These are phyloP conservation scores for Microbotryomycetes sp. DNA, from an alignment of 1,284 basidiomycete genomes.

Conservation along the genomic window DNA sequence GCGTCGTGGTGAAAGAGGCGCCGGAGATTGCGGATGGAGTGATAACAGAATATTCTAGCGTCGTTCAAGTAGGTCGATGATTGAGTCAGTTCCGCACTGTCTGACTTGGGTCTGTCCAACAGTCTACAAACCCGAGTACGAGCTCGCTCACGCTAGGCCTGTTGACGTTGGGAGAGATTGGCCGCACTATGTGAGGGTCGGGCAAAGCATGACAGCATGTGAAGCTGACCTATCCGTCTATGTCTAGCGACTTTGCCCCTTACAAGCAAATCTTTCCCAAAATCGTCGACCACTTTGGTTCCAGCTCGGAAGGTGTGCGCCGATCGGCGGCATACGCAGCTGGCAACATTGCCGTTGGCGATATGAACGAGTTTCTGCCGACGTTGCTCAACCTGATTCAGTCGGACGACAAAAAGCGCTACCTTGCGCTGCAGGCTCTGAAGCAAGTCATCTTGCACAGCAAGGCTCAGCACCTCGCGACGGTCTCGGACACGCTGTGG, in stretches of 20 bases:
- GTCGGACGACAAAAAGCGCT: constrained; percentile 59
- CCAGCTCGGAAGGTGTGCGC: constrained; percentile 72
- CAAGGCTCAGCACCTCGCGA: constrained; percentile 69
- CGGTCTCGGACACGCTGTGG: constrained; percentile 83
- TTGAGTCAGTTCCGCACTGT: constrained; percentile 6
- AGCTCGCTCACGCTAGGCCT: constrained; percentile 69
- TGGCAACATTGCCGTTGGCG: constrained; percentile 91
- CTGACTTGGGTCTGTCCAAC: constrained; percentile 39
- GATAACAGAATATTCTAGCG: constrained; percentile 58
- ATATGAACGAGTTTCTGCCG: constrained; percentile 75
- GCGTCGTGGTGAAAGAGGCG: constrained; percentile 63
- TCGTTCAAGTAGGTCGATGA: constrained; percentile 54
- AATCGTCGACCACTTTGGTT: constrained; percentile 63
- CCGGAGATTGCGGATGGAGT: constrained; percentile 65
- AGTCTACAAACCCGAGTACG: constrained; percentile 58
- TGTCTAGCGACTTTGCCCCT: constrained; percentile 65
- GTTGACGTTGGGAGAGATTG: constrained; percentile 80
- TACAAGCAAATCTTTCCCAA: constrained; percentile 66
- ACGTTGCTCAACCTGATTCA: constrained; percentile 74
- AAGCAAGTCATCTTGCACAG: constrained; percentile 91
- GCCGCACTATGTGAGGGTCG: constrained; percentile 75
- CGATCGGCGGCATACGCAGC: constrained; percentile 86
- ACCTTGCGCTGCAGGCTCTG: constrained; percentile 80
- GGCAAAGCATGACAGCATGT: too few relatives aligned
- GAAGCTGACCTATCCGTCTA: not conserved